Base-by-base conservation (phyloP, 2,329 filamentous ascomycete species). In the Neonectria hederae region DNA sequence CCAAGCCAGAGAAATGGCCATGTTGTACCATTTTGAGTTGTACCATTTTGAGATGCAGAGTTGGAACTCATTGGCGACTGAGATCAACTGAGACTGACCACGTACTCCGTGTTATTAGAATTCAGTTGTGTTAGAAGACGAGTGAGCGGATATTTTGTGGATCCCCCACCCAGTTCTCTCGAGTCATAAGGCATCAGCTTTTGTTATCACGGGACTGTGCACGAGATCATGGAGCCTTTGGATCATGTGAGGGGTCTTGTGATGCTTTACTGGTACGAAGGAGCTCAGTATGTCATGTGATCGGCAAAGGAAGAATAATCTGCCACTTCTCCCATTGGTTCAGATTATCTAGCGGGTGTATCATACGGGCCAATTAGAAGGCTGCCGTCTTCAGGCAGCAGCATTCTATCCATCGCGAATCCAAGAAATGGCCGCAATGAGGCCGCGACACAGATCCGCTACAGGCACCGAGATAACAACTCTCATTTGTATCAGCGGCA, bases 391-490 rank as follows among this genome's bases (percentile, higher is more conserved):
- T 69, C 68, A 73, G 72, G 72, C 72, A 74, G 72, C 70, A 74
- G 70, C 69, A 66, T 73, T 72, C 40, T 59, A 59, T 30, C 57
- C 51, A 65, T 63, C 43, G 13, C 59, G 59, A 68, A 65, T 57
- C 62, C 64, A 65, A 59, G 63, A 63, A 71, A 69, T 68, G 63
- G 59, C 72, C 72, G 69, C 71, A 69, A 69, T 71, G 65, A 66
- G 68, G 69, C 72, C 71, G 71, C 59, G 62, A 46, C 59, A 49
- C 54, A 69, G 71, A 72, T 75, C 73, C 73, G 73, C 73, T 74
- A 70, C 70, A 75, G 73, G 73, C 73, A 75, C 65, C 73, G 67
- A 72, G 57, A 75, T 75, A 74, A 65, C 65, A 52, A 66, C 54
- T 53, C 56, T 51, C 56, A 67, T 60, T 66, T 70, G 70, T 65